Percentiles rank a stretch among this genome's conserved stretches.
Conservation (phyloP, 208 protist species). For the Trypanosoma congolense region DNA sequence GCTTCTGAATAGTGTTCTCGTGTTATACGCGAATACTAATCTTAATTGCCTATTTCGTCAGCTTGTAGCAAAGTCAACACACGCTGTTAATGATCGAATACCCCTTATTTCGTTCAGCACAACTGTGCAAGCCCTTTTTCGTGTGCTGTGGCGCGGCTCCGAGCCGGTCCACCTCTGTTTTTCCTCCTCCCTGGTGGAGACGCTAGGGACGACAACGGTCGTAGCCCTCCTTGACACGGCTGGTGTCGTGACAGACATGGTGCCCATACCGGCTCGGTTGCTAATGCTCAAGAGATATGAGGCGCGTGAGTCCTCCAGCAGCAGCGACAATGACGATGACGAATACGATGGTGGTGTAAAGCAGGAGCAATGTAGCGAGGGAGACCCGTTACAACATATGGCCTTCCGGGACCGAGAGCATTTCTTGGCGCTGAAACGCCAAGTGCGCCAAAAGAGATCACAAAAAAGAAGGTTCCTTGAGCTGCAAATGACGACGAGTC, state of each 20-base stretch:
- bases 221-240: conserved; percentile 77
- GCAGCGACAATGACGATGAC: background rate
- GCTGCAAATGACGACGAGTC: conserved; percentile 46
- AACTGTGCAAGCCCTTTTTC: conserved; percentile 49
- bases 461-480: conserved; percentile 73
- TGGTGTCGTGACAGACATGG: conserved; percentile 89
- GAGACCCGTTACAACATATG: background rate
- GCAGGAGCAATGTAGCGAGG: background rate
- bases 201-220: conserved; percentile 79
- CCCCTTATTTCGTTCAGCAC: conserved; percentile 68
- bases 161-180: conserved; percentile 63
- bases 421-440: background rate
- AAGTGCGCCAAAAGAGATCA: conserved; percentile 48
- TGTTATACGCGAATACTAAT: conserved; percentile 82
- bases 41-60: conserved; percentile 79
- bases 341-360: background rate
- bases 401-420: background rate
- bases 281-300: conserved; percentile 48
- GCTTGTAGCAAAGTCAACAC: conserved; percentile 56
- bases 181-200: conserved; percentile 75
- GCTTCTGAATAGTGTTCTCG: conserved; percentile 66
- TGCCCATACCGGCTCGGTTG: conserved; percentile 64
- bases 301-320: conserved; percentile 25
- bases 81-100: conserved; percentile 67
- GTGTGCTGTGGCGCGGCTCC: conserved; percentile 39